Conservation (phyloP, 73 alveolate species). For the Paramecium tetraurelia region DNA sequence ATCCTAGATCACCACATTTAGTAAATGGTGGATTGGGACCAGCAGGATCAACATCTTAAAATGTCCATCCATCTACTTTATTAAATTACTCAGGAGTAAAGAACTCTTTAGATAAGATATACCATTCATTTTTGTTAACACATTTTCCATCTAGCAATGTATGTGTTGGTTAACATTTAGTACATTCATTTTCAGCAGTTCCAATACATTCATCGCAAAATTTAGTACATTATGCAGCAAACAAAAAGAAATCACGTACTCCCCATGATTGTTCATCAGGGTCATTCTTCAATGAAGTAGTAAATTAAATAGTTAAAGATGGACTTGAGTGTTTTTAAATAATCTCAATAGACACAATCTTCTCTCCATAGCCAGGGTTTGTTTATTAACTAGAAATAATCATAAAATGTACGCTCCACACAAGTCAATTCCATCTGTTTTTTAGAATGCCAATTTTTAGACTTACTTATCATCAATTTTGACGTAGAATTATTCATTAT, state of each 20-base stretch:
- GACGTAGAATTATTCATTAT: conserved; percentile 15
- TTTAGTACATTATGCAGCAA: conserved; percentile 39
- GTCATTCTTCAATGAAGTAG: neutral
- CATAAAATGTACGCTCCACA: conserved; percentile 2
- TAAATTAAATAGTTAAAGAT: neutral
- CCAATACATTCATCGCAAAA: conserved; percentile 37
- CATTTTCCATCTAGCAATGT: conserved; percentile 33
- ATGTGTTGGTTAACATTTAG: neutral
- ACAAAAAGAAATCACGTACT: conserved; percentile 30
- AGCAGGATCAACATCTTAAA: neutral
- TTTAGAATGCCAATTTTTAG: neutral
- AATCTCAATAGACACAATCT: neutral
- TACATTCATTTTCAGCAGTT: conserved; percentile 28
- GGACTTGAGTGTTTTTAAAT: neutral
- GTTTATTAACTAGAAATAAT: neutral
- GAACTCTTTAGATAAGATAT: conserved; percentile 14
- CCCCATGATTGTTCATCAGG: conserved; percentile 43
- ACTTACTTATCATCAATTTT: conserved; percentile 24
- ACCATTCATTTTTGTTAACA: conserved; percentile 7
- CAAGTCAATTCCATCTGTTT: conserved; percentile 45
- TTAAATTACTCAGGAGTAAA: neutral
- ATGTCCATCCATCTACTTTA: neutral
- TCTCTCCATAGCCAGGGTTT: conserved; percentile 45
- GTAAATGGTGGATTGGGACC: conserved; percentile 43
- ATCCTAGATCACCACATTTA: conserved; percentile 4